A percentile compares a stretch with the other conserved stretches of the same genome.
Evolutionary conservation across 495 filamentous ascomycete species (phyloP).

Genomic region (Daldinia loculata): DNA sequence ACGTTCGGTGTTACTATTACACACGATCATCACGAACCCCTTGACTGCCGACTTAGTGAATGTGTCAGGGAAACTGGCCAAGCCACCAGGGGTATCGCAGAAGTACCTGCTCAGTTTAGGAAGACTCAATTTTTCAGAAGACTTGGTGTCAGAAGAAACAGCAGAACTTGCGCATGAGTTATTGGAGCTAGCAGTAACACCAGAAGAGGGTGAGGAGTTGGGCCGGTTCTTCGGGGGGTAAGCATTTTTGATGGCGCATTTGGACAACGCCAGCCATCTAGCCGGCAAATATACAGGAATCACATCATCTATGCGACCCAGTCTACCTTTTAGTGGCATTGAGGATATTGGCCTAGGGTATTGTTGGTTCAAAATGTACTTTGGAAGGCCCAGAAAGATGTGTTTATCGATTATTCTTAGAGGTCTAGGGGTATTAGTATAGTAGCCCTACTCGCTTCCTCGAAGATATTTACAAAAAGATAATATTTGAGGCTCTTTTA

Average conservation of each 20-base stretch:
- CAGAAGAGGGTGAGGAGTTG: conserved; percentile 54
- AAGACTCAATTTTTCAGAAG: conserved; percentile 58
- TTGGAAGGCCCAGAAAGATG: neutral
- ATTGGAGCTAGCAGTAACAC: conserved; percentile 56
- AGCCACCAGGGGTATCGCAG: conserved; percentile 49
- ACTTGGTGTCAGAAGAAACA: conserved; percentile 57
- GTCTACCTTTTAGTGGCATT: neutral
- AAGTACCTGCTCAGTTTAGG: conserved; percentile 55
- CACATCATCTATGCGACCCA: neutral
- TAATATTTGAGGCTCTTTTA: neutral
- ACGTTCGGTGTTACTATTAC: conserved; percentile 49
- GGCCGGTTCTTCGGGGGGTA: conserved; percentile 52
- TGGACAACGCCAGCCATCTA: conserved; percentile 7
- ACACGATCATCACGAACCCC: conserved; percentile 54
- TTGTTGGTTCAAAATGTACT: neutral
- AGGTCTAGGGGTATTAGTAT: neutral
- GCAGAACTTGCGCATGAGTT: conserved; percentile 58
- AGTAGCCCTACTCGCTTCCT: neutral
- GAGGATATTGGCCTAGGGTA: neutral
- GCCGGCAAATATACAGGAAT: neutral
- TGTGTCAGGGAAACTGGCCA: conserved; percentile 50
- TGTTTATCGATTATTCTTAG: neutral
- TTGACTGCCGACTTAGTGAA: conserved; percentile 46
- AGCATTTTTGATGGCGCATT: conserved; percentile 13
- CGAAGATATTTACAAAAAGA: neutral